phyloP scores from a whole-genome alignment of 345 rosid genomes.

The Hirschfeldia incana region DNA sequence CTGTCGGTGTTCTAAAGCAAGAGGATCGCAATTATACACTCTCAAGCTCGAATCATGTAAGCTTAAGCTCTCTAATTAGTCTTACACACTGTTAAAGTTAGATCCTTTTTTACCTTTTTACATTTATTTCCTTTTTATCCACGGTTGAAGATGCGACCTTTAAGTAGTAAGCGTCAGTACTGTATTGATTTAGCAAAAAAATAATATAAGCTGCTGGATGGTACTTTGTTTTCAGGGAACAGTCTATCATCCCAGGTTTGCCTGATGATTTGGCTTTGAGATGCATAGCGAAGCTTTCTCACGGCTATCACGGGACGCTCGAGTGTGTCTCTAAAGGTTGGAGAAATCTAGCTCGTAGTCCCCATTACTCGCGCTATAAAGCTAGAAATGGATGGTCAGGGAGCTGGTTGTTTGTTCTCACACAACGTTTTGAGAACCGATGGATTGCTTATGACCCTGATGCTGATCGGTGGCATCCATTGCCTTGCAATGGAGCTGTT shows the following conservation, averaged over 20 bases:
- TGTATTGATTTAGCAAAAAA: no score
- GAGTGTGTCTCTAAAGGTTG: constrained; percentile 69
- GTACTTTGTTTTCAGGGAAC: constrained; percentile 45
- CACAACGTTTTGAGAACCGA: constrained; percentile 57
- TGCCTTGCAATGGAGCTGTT: constrained; percentile 47
- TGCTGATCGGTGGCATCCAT: constrained; percentile 79
- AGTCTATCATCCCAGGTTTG: constrained; percentile 65
- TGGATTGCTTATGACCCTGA: constrained; percentile 88
- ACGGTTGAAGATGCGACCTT: neutral
- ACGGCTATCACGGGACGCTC: constrained; percentile 67
- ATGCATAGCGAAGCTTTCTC: constrained; percentile 72
- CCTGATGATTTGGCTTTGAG: constrained; percentile 79
- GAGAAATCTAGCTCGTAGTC: constrained; percentile 66
- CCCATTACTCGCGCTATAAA: constrained; percentile 53
- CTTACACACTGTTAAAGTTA: neutral
- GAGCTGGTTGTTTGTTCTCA: constrained; percentile 75
- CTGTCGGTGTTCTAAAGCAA: neutral
- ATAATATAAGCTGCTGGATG: no score
- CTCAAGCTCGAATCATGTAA: constrained; percentile 29
- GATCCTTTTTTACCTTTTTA: neutral
- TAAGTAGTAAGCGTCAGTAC: neutral
- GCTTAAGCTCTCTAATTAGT: neutral
- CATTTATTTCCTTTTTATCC: neutral
- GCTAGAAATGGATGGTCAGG: constrained; percentile 67
- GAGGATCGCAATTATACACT: neutral